These are phyloP conservation scores for Pseudocercospora fijiensis DNA, from an alignment of 2,329 filamentous ascomycete genomes.

Conservation along the genomic window DNA sequence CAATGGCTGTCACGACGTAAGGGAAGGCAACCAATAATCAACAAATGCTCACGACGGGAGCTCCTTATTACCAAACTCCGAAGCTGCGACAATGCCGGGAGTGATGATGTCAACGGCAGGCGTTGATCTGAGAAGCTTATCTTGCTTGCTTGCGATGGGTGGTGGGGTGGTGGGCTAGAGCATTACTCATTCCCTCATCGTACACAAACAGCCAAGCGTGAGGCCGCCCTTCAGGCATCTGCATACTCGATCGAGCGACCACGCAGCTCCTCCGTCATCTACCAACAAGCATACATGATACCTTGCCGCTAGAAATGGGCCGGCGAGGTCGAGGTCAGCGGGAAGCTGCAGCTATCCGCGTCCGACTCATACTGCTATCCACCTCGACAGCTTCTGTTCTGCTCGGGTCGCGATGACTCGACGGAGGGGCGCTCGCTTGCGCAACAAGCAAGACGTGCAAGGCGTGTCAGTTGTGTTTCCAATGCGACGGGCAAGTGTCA, in stretches of 20 bases:
- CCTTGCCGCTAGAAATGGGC: neutral
- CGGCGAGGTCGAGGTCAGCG: neutral
- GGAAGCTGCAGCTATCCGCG: slow-evolving; percentile 6
- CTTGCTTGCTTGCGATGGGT: neutral
- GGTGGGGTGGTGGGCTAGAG: neutral
- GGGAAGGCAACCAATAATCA: neutral
- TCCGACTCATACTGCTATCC: slow-evolving; percentile 11
- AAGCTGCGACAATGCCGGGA: slow-evolving; percentile 3
- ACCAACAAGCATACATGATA: neutral
- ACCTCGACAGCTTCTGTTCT: neutral
- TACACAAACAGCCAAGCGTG: neutral
- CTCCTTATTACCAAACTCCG: slow-evolving; percentile 2
- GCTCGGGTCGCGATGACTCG: neutral
- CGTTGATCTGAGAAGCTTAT: neutral
- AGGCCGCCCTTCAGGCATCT: neutral
- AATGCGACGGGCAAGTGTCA: neutral
- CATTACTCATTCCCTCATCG: neutral
- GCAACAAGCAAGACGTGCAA: neutral
- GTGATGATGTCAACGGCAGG: slow-evolving; percentile 12
- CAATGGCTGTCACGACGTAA: neutral
- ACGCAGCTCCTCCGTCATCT: neutral
- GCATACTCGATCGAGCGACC: no score
- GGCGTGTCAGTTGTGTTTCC: neutral
- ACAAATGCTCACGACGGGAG: neutral
- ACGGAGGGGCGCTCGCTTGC: neutral